These are phyloP conservation scores for Syncephalastrum sp. DNA, from an alignment of 371 early-diverging fungal genomes.

Conservation along the genomic window DNA sequence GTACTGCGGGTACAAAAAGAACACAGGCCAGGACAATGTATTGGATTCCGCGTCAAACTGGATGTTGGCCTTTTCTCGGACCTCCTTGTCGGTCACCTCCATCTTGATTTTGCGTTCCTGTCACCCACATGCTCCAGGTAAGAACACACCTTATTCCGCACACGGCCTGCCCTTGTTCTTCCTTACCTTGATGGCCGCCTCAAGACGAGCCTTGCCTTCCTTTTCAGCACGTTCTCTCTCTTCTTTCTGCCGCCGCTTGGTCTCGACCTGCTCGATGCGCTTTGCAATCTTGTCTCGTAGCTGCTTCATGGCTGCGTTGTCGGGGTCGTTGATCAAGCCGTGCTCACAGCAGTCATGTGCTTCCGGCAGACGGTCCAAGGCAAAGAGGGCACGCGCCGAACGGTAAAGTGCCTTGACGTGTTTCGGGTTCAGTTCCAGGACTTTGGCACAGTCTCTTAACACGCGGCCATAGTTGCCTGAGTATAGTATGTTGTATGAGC, in stretches of 20 bases:
- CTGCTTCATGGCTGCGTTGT: slow-evolving; percentile 61
- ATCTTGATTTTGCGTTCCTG: slow-evolving; percentile 59
- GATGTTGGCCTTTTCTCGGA: slow-evolving; percentile 56
- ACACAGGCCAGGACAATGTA: slow-evolving; percentile 81
- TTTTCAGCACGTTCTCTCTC: slow-evolving; percentile 45
- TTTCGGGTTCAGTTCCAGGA: slow-evolving; percentile 73
- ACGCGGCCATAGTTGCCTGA: slow-evolving; percentile 80
- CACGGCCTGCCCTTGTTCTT: background rate
- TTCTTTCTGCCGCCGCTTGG: slow-evolving; percentile 45
- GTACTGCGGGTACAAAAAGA: slow-evolving; percentile 94
- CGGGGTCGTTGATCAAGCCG: slow-evolving; percentile 69
- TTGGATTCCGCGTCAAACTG: slow-evolving; percentile 62
- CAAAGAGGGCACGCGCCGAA: slow-evolving; percentile 78
- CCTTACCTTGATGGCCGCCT: slow-evolving; percentile 49
- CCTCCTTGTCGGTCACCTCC: slow-evolving; percentile 42
- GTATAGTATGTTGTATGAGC: background rate
- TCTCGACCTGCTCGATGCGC: slow-evolving; percentile 40
- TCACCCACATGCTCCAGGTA: slow-evolving; percentile 2
- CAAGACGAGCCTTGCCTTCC: slow-evolving; percentile 44
- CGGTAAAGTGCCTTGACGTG: slow-evolving; percentile 93
- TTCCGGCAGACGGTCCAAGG: slow-evolving; percentile 79
- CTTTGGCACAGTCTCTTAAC: slow-evolving; percentile 86
- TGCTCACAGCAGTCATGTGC: slow-evolving; percentile 83
- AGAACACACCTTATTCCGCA: background rate
- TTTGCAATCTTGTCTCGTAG: slow-evolving; percentile 42